Evolutionary conservation across 768 basidiomycete species (phyloP), one percentile per base, ranked within the genome.

Genomic region (Leucocoprinus sp.): DNA sequence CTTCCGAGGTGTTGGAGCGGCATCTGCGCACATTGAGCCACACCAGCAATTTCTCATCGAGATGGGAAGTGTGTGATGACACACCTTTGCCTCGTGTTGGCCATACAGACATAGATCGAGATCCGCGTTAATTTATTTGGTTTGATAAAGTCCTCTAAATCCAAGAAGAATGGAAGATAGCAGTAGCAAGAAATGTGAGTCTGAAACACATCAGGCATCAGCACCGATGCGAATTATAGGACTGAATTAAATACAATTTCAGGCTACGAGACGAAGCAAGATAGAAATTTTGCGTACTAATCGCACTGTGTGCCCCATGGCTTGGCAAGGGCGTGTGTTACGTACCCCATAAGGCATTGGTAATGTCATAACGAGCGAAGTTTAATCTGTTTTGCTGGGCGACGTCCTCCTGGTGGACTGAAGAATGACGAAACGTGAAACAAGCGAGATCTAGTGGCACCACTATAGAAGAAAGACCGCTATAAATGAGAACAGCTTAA

Each of bases 201-300:
- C 21, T 21, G 19, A 19, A 15, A 31, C 19, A 37, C 37, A 17
- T 36, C 27, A 7, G 18, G 35, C 12, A 36, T 27, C 26, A 29
- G 23, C 23, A 9, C 12, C 9, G 26, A 37, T 22, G 43, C 43
- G 33, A 36, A 23, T 17, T 27, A 21, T 37, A n/a, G 35, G 18
- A 24, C 44, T 12, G 14, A 37, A 45, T 45, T 45, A 45, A 37
- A 45, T 45, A 45, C 44, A 11, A 35, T 45, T 37, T 45, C 43
- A 28, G 15, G 19, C 24, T 34, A 33, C 22, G 31, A 26, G 24
- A 8, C n/a, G 19, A 11, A 18, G 21, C 9, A 15, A 6, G 27
- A 19, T n/a, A n/a, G 18, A 27, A 14, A 18, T 23, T 17, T n/a
- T 37, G 29, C 44, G 38, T 37, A 45, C n/a, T n/a, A n/a, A n/a